Evolutionary conservation across 2,329 filamentous ascomycete species (phyloP), one percentile per base, ranked within the genome.

Genomic region (Diplodia sapinea): DNA sequence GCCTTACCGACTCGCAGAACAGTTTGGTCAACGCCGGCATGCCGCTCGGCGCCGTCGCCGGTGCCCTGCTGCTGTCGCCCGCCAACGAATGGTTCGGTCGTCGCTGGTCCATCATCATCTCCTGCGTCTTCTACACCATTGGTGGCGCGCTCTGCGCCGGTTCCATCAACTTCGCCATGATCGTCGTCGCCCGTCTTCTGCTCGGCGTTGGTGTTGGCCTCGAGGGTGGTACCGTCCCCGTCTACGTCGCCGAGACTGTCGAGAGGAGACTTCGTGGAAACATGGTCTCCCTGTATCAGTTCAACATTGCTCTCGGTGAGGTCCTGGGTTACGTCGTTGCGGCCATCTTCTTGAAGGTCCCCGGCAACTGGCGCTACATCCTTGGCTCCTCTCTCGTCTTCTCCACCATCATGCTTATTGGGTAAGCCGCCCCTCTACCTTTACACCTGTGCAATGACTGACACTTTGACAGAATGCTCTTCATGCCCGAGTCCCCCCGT

Each of bases 221-320:
- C 1, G 90, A 92, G 74, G 89, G 89, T 62, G 90, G 90, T 75
- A 92, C 89, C 0, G 89, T 92, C 4, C 89, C 89, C 0, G 88
- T 92, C 36, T 92, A 92, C 70, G 89, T 92, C 36, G 89, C 90
- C 1, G 90, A 92, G 77, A 89, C 87, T 0, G 89, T 91, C 52
- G 88, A 90, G 72, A 83, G 87, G 38, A 84, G 82, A 68, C 83
- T 91, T 29, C 86, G 90, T 72, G 90, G 90, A 71, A 92, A 92
- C 75, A 79, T 92, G 61, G 90, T 92, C 1, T 91, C 89, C 0
- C 81, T 92, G 0, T 92, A 92, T 76, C 90, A 92, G 74, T 87
- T 92, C 78, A 91, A 90, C 78, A 92, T 92, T 73, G 90, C 90
- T 0, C 82, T 92, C 0, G 90, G 90, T 33, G 90, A 92, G 72